Evolutionary conservation across 2,329 filamentous ascomycete genomes (phyloP).

Genomic region (Ascomycota sp.): DNA sequence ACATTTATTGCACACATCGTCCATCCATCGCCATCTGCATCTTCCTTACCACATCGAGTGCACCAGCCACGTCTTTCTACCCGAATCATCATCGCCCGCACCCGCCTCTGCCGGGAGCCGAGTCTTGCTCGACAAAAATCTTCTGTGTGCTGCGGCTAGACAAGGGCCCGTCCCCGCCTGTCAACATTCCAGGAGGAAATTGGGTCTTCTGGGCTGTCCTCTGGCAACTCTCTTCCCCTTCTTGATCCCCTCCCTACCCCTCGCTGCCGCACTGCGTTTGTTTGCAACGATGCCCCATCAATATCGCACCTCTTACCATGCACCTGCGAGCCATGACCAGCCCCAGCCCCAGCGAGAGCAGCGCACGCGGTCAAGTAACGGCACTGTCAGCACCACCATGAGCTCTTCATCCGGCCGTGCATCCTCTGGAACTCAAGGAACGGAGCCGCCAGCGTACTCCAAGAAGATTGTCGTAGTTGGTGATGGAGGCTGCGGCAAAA

Average conservation of each 20-base stretch:
- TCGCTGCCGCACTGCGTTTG: neutral
- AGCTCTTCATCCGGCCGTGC: slow-evolving; percentile 57
- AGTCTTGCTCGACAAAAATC: neutral
- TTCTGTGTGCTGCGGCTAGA: neutral
- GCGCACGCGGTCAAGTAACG: slow-evolving; percentile 58
- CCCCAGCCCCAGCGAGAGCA: slow-evolving; percentile 18
- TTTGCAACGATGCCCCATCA: slow-evolving; percentile 24
- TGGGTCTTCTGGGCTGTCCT: neutral
- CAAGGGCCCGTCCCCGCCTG: neutral
- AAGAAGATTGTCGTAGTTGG: slow-evolving; percentile 99
- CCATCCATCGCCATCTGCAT: neutral
- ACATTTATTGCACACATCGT: neutral
- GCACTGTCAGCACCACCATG: slow-evolving; percentile 70
- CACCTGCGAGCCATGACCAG: slow-evolving; percentile 14
- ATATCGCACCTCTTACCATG: slow-evolving; percentile 33
- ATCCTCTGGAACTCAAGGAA: slow-evolving; percentile 66
- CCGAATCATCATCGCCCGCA: neutral
- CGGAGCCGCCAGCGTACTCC: slow-evolving; percentile 79
- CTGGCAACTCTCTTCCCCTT: neutral
- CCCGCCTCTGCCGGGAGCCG: neutral
- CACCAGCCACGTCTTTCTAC: no score
- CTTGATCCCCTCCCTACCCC: slow-evolving; percentile 1
- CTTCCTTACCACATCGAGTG: neutral
- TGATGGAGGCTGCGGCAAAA: slow-evolving; percentile 96
- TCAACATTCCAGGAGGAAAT: slow-evolving; percentile 4